Percentiles rank a stretch among this genome's conserved stretches.
phyloP scores from a whole-genome alignment of 192 early-diverging fungal genomes.

The Rhizophagus clarus region DNA sequence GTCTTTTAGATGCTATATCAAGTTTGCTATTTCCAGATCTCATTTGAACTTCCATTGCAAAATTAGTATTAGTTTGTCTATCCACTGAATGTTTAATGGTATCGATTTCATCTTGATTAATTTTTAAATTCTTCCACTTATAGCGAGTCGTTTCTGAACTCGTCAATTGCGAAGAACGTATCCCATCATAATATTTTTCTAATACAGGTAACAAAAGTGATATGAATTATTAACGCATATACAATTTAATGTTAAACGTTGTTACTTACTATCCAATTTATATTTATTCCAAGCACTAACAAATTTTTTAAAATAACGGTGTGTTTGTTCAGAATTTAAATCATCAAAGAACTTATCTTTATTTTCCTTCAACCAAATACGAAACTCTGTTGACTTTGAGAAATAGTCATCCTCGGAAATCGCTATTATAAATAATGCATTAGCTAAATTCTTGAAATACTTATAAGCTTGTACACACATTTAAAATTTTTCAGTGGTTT shows the following conservation, averaged over 20 bases:
- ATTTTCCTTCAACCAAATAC: slow-evolving; percentile 76
- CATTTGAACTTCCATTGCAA: slow-evolving; percentile 40
- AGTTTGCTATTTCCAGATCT: slow-evolving; percentile 21
- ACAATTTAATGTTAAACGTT: background rate
- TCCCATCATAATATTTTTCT: slow-evolving; percentile 72
- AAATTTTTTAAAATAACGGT: slow-evolving; percentile 81
- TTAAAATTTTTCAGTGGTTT: background rate
- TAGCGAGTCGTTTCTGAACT: slow-evolving; percentile 69
- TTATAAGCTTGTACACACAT: background rate
- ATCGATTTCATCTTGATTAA: slow-evolving; percentile 57
- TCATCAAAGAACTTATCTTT: slow-evolving; percentile 80
- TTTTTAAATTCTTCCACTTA: slow-evolving; percentile 60
- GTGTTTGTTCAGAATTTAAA: slow-evolving; percentile 65
- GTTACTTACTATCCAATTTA: slow-evolving; percentile 54
- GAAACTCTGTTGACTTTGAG: slow-evolving; percentile 74
- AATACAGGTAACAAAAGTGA: background rate
- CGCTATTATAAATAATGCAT: slow-evolving; percentile 27
- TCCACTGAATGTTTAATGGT: slow-evolving; percentile 60
- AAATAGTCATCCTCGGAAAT: slow-evolving; percentile 81
- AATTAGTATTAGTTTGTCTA: slow-evolving; percentile 53
- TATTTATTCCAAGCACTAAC: slow-evolving; percentile 85
- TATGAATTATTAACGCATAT: background rate
- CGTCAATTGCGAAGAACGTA: slow-evolving; percentile 63
- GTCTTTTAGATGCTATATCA: background rate
- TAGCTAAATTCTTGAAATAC: background rate